Conservation (phyloP, 352 stramenopile species). For the Thalassiosira oceanica region DNA sequence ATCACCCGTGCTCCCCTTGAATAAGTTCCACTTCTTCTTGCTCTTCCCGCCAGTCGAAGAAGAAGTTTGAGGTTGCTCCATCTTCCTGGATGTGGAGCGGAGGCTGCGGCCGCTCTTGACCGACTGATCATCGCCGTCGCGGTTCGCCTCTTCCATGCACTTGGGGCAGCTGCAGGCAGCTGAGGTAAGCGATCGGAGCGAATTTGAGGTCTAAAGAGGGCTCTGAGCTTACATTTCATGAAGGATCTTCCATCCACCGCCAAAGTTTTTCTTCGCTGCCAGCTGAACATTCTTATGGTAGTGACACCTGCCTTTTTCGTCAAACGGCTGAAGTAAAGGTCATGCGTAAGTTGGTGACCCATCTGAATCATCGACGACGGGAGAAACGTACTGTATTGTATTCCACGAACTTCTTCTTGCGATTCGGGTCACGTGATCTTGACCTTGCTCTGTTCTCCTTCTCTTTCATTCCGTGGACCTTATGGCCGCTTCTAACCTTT, state of each 20-base stretch:
- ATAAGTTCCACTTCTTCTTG: too few species aligned
- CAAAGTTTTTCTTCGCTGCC: conserved; percentile 38
- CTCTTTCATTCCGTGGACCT: conserved; percentile 10
- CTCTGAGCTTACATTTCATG: too few species aligned
- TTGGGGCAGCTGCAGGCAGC: conserved; percentile 30
- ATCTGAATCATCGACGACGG: neutral
- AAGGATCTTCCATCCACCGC: conserved; percentile 40
- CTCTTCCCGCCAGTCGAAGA: too few species aligned
- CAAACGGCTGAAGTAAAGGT: too few species aligned
- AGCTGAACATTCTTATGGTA: conserved; percentile 38
- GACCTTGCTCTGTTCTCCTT: too few species aligned
- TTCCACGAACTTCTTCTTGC: too few species aligned
- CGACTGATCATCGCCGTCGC: conserved; percentile 11
- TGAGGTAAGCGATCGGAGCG: too few species aligned
- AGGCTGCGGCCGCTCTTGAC: conserved; percentile 4
- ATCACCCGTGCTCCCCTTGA: too few species aligned
- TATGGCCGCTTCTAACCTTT: conserved; percentile 17
- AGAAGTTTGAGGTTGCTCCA: too few species aligned
- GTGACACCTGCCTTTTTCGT: conserved; percentile 43
- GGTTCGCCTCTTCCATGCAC: conserved; percentile 27
- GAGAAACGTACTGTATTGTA: neutral
- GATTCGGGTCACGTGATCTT: too few species aligned
- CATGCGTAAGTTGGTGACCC: conserved; percentile 8
- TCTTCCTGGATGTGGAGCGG: neutral
- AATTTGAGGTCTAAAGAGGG: too few species aligned